These are phyloP conservation scores for Solanum hybrid DNA, from an alignment of 305 asterid genomes.

Conservation along the genomic window DNA sequence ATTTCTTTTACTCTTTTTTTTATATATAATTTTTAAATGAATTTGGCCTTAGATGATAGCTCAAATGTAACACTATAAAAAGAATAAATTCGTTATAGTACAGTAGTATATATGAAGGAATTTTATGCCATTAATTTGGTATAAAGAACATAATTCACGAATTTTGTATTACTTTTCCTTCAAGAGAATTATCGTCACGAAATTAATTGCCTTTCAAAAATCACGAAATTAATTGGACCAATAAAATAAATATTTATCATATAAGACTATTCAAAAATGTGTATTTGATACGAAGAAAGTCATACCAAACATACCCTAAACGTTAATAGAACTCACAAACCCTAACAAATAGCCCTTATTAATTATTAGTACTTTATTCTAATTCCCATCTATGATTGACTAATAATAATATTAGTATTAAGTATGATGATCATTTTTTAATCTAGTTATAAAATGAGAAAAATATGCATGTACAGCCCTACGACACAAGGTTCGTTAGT, in stretches of 20 bases:
- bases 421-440: too few species aligned
- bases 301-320: background rate
- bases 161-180: background rate
- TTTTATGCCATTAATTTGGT: background rate
- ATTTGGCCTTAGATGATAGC: too few species aligned
- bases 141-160: background rate
- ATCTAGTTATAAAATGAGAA: background rate
- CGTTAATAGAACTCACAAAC: background rate
- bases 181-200: background rate
- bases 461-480: background rate
- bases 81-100: background rate
- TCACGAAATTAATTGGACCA: background rate
- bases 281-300: background rate
- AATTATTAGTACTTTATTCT: background rate
- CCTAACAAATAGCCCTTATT: background rate
- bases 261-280: too few species aligned
- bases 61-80: background rate
- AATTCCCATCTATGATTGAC: background rate
- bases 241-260: background rate
- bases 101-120: background rate
- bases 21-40: too few species aligned
- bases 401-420: background rate
- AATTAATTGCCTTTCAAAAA: background rate
- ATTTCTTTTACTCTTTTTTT: too few species aligned
- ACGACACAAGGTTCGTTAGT: background rate